Evolutionary conservation across 768 basidiomycete species (phyloP).

Genomic region (Lentinula detonsa): DNA sequence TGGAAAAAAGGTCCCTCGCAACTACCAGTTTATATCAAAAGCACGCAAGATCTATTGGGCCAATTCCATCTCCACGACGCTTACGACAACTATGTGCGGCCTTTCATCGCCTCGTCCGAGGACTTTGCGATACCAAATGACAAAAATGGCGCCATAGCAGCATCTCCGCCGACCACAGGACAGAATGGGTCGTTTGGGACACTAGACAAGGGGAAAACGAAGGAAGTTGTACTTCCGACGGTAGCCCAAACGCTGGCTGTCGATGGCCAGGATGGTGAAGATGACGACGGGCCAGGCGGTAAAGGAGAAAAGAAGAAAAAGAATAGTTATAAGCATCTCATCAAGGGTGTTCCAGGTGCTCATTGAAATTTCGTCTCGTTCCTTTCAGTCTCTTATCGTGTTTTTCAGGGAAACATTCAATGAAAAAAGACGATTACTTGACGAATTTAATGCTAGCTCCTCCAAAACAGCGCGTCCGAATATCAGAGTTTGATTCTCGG

Average conservation of each 20-base stretch:
- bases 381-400: conserved; percentile 5
- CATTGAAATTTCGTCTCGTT: conserved; percentile 2
- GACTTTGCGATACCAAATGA: conserved; percentile 9
- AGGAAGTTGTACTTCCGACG: conserved; percentile 16
- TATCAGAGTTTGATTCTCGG: conserved; percentile 54
- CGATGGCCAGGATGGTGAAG: conserved; percentile 33
- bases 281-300: conserved; percentile 46
- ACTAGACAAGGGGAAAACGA: conserved; percentile 47
- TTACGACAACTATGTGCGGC: conserved; percentile 81
- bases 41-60: conserved; percentile 75
- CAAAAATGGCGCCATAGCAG: conserved; percentile 6
- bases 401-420: conserved; percentile 63
- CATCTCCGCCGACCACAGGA: conserved; percentile 12
- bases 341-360: conserved; percentile 70
- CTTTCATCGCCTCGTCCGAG: conserved; percentile 31
- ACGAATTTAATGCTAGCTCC: conserved; percentile 60
- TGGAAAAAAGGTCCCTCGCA: conserved; percentile 22
- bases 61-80: conserved; percentile 65
- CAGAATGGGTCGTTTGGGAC: conserved; percentile 13
- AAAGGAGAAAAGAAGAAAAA: conserved; percentile 72
- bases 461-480: conserved; percentile 62
- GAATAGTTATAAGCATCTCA: conserved; percentile 72
- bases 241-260: conserved; percentile 9
- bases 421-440: conserved; percentile 75
- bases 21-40: conserved; percentile 48